phyloP scores from a whole-genome alignment of 176 grass and related monocot species.

The Zoysia pacifica region DNA sequence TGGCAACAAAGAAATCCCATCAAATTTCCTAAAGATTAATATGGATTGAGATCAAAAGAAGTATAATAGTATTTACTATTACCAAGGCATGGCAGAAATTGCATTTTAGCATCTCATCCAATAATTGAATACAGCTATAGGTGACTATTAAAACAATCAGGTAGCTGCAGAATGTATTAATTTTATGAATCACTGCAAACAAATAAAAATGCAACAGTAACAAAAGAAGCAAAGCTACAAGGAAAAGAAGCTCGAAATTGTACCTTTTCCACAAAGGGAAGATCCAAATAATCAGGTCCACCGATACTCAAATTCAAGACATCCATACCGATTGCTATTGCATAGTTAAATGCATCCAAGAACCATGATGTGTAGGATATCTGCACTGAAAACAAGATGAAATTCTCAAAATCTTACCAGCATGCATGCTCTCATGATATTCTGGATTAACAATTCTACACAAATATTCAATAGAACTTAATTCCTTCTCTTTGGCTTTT shows the following conservation, averaged over 20 bases:
- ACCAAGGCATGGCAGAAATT: neutral
- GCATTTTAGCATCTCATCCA: neutral
- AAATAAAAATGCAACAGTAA: neutral
- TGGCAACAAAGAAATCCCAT: too few species aligned
- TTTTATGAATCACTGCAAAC: neutral
- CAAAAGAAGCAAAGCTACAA: slow-evolving; percentile 18
- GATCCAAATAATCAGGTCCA: slow-evolving; percentile 94
- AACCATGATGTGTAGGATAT: slow-evolving; percentile 99
- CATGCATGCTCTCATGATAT: neutral
- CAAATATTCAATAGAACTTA: neutral
- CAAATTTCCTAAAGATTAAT: neutral
- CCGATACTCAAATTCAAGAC: slow-evolving; percentile 98
- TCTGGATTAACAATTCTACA: neutral
- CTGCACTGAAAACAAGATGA: slow-evolving; percentile 83
- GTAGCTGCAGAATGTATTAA: neutral
- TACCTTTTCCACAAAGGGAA: slow-evolving; percentile 99
- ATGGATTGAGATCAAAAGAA: neutral
- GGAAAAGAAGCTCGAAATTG: slow-evolving; percentile 17
- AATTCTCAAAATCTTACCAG: slow-evolving; percentile 90
- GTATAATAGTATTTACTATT: neutral
- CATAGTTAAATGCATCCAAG: slow-evolving; percentile 99
- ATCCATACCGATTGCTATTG: slow-evolving; percentile 93
- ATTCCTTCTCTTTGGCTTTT: neutral
- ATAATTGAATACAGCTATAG: neutral
- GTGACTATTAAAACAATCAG: neutral